Evolutionary conservation across 371 early-diverging fungal genomes (phyloP).

Genomic region (Edhazardia aedis): DNA sequence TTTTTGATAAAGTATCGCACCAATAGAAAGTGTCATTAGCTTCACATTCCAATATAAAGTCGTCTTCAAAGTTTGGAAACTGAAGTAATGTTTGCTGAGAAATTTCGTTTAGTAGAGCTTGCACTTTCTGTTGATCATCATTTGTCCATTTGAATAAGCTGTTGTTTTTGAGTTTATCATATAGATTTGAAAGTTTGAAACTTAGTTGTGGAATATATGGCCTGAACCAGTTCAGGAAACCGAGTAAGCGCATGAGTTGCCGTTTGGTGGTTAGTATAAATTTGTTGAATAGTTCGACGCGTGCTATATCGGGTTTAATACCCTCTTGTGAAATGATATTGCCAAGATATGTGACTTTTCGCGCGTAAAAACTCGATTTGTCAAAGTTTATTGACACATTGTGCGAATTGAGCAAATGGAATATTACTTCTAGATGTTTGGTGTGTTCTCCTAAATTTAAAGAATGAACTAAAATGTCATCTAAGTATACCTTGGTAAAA

Average conservation of each 20-base stretch:
- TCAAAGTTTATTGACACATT: not conserved
- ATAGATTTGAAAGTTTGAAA: not conserved
- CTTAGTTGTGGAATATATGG: not conserved
- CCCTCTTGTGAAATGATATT: not conserved
- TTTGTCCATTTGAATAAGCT: not conserved
- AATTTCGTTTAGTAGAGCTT: not conserved
- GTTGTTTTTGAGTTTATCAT: constrained; percentile 1
- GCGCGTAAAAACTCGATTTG: not conserved
- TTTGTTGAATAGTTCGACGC: not conserved
- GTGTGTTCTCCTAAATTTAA: not conserved
- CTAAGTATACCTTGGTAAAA: constrained; percentile 1
- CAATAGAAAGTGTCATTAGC: constrained; percentile 1
- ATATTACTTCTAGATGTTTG: not conserved
- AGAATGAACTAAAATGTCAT: constrained; percentile 8
- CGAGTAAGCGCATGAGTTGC: not conserved
- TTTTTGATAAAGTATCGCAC: not conserved
- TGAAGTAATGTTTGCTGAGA: not conserved
- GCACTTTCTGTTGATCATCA: not conserved
- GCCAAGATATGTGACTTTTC: not conserved
- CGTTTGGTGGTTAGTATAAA: not conserved
- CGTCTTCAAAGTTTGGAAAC: not conserved
- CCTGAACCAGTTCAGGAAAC: constrained; percentile 10
- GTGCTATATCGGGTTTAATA: not conserved
- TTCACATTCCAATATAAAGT: not conserved
- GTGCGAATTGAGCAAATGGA: not conserved